Base-by-base conservation (phyloP, 1,139 yeast species). In the Taphrina sp. region DNA sequence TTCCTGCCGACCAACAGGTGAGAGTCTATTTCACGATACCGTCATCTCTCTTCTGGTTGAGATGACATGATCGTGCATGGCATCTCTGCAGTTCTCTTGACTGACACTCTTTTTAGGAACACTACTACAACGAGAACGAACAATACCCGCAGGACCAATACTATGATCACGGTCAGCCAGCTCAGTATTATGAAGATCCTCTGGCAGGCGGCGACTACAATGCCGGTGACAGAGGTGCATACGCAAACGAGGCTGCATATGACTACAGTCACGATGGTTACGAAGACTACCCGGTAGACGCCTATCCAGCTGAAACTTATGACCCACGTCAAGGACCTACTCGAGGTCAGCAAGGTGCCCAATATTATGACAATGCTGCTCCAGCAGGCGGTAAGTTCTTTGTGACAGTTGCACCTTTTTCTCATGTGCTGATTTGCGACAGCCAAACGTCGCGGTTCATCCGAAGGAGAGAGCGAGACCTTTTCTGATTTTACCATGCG, bases 401-500 rank as follows among this genome's bases (percentile, higher is more conserved):
- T 19, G 14, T 19, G 14, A 33, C 10, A 8, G n/a, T n/a, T n/a
- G n/a, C n/a, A n/a, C n/a, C n/a, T 7, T 19, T 3, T 3, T 10
- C 16, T 26, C 47, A 55, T 1, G 55, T 53, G 26, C 56, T 59
- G 17, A 45, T 51, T 43, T 63, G 59, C 52, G 20, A 5, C 24
- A 49, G 67, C 62, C 35, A 62, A 64, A 58, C 64, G 68, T 20
- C 64, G 65, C 52, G 69, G 67, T 33, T 62, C 63, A 23, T 66
- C 71, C 37, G 75, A 70, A 60, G 71, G 68, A 44, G 72, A 66
- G 52, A 68, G 72, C 23, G 76, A 73, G 64, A 70, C 75, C 7
- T 74, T 72, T 60, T 66, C 72, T 43, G 76, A 73, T 63, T 73
- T 73, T 62, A 72, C 76, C 43, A 71, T 71, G 74, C 67, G 75